Conservation (phyloP, 352 stramenopile genomes). For the Pythium phragmiticola region DNA sequence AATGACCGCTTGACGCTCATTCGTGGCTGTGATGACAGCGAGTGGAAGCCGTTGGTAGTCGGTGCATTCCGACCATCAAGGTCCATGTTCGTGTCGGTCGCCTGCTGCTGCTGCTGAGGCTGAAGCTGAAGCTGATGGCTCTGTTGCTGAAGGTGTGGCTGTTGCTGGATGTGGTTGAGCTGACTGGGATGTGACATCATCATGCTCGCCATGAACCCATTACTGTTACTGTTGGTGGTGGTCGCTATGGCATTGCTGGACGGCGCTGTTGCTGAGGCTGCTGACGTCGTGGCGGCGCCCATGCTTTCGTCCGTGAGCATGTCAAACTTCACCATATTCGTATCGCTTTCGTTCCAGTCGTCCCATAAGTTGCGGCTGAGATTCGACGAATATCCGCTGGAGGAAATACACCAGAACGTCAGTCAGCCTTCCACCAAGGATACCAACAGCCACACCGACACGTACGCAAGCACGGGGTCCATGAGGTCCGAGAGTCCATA, state of each 20-base stretch:
- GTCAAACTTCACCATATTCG: slow-evolving; percentile 67
- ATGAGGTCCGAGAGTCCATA: slow-evolving; percentile 57
- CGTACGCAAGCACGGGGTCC: slow-evolving; percentile 73
- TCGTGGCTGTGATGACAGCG: slow-evolving; percentile 28
- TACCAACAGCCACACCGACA: not conserved
- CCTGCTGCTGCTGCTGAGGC: slow-evolving; percentile 19
- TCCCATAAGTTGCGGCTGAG: slow-evolving; percentile 86
- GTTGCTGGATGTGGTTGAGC: not conserved
- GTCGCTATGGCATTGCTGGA: not conserved
- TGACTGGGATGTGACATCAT: slow-evolving; percentile 19
- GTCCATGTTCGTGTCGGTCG: slow-evolving; percentile 11
- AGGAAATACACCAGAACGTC: not conserved
- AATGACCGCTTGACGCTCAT: slow-evolving; percentile 51
- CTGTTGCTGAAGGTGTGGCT: slow-evolving; percentile 23
- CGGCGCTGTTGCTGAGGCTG: not conserved
- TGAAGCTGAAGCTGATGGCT: slow-evolving; percentile 11
- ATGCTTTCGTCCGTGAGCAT: slow-evolving; percentile 43
- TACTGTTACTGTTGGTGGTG: not conserved
- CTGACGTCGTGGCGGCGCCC: not conserved
- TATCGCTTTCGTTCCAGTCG: slow-evolving; percentile 84
- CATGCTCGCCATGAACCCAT: slow-evolving; percentile 15
- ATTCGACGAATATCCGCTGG: slow-evolving; percentile 73
- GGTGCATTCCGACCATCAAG: slow-evolving; percentile 13
- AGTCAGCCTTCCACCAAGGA: not conserved
- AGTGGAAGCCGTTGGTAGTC: slow-evolving; percentile 19